Conservation (phyloP, 768 basidiomycete species). For the Mycena haematopus region DNA sequence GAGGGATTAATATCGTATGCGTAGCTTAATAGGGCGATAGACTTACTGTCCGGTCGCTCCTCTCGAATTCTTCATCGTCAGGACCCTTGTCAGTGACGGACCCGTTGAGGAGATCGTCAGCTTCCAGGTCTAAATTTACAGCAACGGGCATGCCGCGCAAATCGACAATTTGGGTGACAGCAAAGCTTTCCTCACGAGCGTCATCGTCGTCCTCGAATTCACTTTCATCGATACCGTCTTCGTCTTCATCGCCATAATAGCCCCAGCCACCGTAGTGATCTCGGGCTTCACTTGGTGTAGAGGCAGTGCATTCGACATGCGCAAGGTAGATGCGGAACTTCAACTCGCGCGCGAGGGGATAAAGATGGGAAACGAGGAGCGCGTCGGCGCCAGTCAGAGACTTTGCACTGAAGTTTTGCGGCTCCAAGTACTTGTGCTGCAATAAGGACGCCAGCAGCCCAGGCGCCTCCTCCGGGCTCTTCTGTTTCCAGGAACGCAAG, state of each 20-base stretch:
- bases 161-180: not conserved
- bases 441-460: not conserved
- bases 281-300: too few relatives aligned
- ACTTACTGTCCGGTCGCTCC: conserved; percentile 4
- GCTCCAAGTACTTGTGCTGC: not conserved
- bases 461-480: not conserved
- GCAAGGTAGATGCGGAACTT: not conserved
- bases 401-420: not conserved
- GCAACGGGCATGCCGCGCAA: conserved; percentile 7
- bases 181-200: not conserved
- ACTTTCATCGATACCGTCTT: not conserved
- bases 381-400: not conserved
- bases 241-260: not conserved
- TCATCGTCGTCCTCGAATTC: not conserved
- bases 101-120: not conserved
- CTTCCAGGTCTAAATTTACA: not conserved
- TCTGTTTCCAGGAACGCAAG: conserved; percentile 1
- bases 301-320: not conserved
- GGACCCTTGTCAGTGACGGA: not conserved
- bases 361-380: not conserved
- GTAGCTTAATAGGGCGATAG: too few relatives aligned
- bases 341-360: not conserved
- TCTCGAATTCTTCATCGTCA: not conserved
- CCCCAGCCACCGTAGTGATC: not conserved
- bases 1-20: too few relatives aligned